Base-by-base conservation (phyloP, 441 rosid species). In the Euphorbia neoarborescens region DNA sequence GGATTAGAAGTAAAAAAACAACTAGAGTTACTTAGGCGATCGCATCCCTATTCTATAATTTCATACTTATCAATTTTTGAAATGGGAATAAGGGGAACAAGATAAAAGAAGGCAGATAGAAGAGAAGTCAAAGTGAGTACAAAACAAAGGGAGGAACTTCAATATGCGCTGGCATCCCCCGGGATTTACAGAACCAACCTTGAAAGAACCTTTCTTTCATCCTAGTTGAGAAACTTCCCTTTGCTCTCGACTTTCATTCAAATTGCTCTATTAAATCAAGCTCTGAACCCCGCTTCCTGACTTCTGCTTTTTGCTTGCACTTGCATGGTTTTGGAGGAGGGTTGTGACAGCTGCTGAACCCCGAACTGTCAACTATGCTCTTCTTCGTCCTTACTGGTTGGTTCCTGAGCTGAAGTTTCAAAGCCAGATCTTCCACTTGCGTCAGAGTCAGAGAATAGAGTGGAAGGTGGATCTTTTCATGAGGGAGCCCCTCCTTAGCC, bases 401-500 rank as follows among this genome's bases (percentile, higher is more conserved):
- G 56, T 51, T 51, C 56, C 56, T 50, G 54, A 50, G 54, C 54
- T 50, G 54, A 50, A 50, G 54, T 50, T 50, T 50, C 54, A 46
- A 46, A 46, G 53, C 53, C 53, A 46, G 53, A 46, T 46, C 53
- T 46, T 46, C 40, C 40, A 37, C 40, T 37, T 37, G 40, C 40
- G 40, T 37, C 50, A 13, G 53, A 7, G 53, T 46, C 53, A 15
- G 53, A 46, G 53, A 46, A 46, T 46, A 46, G 53, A 46, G 53
- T 42, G 46, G 46, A 42, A 42, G 46, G 46, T 42, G 46, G 46
- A 42, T 42, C 46, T 42, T 42, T 42, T 42, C 46, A 42, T 42
- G 46, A 42, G 46, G 46, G 46, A 42, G 46, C 46, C 46, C 46
- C 46, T 42, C 46, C 46, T 42, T 42, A 42, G 46, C 46, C 46